These are phyloP conservation scores for Pulveroboletus sp. DNA, from an alignment of 768 basidiomycete species.

Conservation along the genomic window DNA sequence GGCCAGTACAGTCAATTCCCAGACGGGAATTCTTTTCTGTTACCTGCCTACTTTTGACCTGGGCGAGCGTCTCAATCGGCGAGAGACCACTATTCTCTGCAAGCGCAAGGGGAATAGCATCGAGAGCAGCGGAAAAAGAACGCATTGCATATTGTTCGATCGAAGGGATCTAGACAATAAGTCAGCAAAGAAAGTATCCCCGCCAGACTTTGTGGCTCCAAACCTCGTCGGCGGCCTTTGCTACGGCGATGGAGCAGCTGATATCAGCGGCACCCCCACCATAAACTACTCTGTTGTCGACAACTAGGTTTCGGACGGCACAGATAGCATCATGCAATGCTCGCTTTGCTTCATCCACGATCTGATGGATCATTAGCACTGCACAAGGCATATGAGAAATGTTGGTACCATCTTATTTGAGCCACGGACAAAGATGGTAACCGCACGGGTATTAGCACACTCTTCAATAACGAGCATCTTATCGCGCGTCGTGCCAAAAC, in stretches of 20 bases:
- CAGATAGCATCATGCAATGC: conserved; percentile 97
- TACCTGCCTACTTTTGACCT: conserved; percentile 91
- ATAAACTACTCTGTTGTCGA: conserved; percentile 95
- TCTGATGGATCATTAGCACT: conserved; percentile 44
- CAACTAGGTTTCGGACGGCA: conserved; percentile 90
- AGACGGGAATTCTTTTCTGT: conserved; percentile 77
- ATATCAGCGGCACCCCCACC: conserved; percentile 99
- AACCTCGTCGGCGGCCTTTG: conserved; percentile 92
- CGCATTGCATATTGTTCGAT: conserved; percentile 99
- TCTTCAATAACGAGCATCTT: conserved; percentile 99
- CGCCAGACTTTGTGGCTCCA: conserved; percentile 8
- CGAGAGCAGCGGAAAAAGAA: conserved; percentile 94
- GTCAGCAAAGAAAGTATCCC: not conserved
- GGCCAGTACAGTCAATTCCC: conserved; percentile 89
- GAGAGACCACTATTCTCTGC: conserved; percentile 97
- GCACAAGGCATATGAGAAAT: not conserved
- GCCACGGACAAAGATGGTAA: conserved; percentile 95
- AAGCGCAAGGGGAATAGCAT: conserved; percentile 91
- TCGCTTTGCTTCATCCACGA: conserved; percentile 98
- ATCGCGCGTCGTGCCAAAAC: conserved; percentile 96
- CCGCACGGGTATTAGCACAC: conserved; percentile 93
- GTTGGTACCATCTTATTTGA: conserved; percentile 93
- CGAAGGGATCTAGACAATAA: conserved; percentile 65
- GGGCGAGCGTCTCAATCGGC: conserved; percentile 95
- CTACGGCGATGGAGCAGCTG: conserved; percentile 87